A percentile compares a stretch with the other conserved stretches of the same genome.
Evolutionary conservation across 2,329 filamentous ascomycete species (phyloP).

Genomic region (Pestalotiopsis sp.): DNA sequence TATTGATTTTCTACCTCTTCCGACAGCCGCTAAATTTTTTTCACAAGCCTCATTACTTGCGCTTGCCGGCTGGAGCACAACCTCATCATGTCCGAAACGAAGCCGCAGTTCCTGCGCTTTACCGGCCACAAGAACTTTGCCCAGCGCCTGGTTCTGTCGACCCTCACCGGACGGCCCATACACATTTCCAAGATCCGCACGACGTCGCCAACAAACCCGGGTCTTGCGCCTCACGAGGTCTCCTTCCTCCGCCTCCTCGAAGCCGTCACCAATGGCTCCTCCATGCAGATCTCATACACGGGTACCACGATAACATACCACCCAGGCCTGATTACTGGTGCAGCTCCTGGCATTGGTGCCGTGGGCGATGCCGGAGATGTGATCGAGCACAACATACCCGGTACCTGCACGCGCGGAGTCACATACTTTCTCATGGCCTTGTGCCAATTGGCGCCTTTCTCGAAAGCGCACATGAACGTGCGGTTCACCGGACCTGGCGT

Average conservation of each 20-base stretch:
- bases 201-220: slow-evolving; percentile 81
- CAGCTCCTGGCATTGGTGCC: slow-evolving; percentile 74
- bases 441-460: slow-evolving; percentile 89
- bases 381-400: slow-evolving; percentile 78
- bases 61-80: not conserved
- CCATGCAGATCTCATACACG: slow-evolving; percentile 94
- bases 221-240: slow-evolving; percentile 89
- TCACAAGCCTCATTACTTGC: not conserved
- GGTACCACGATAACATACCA: slow-evolving; percentile 92
- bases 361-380: slow-evolving; percentile 70
- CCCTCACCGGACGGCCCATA: slow-evolving; percentile 84
- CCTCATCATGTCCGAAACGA: slow-evolving; percentile 28
- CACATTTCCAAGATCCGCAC: slow-evolving; percentile 94
- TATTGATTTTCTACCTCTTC: not conserved
- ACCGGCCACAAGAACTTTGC: slow-evolving; percentile 82
- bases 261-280: slow-evolving; percentile 89
- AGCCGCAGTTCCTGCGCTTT: slow-evolving; percentile 68
- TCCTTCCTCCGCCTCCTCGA: slow-evolving; percentile 95
- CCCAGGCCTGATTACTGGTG: slow-evolving; percentile 89
- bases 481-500: slow-evolving; percentile 89
- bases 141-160: slow-evolving; percentile 84
- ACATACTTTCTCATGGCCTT: slow-evolving; percentile 92
- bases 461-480: slow-evolving; percentile 88
- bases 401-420: slow-evolving; percentile 76
- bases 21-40: not conserved